Evolutionary conservation across 352 stramenopile genomes (phyloP), one percentile per base, ranked within the genome.

Genomic region (Discostella stelligera): DNA sequence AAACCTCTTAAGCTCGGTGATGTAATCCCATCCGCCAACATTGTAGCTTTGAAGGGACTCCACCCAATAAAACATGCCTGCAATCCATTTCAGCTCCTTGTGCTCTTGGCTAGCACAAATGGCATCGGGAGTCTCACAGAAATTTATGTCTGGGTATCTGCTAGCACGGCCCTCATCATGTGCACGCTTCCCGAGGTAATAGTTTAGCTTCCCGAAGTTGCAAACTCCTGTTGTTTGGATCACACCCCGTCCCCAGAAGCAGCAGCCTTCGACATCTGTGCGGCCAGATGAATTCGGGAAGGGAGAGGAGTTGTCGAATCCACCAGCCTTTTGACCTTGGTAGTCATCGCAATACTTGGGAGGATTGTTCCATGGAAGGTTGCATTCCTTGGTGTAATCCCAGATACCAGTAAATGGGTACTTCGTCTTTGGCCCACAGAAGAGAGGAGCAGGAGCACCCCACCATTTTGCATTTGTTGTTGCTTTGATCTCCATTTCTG

Each of bases 131-230:
- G 72, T 32, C 49, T 74, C 78, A 30, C 79, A 85, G 41, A 85
- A 82, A 50, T 85, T 65, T 1, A 78, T 59, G 14, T 74, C 63
- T 0, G 77, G 63, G 49, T 82, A 84, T 2, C 73, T 60, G 13
- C 60, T 64, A 11, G 56, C 52, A 32, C 73, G 60, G 8, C 73
- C 73, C 32, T 85, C 78, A 49, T 77, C 72, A 52, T 54, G 46
- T 14, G 74, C 74, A 46, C 74, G 37, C 41, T 69, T 65, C 6
- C 72, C 73, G 0, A 82, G 46, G 41, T 68, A 84, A 30, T 79
- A 82, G 49, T 84, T 82, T 7, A 84, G 53, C 37, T 85, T 85
- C 3, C 78, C 78, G 60, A 86, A 85, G 25, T 88, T 88, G 23
- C 81, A 87, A 14, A 79, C 39, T 7, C 80, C 76, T 27, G 62